Conservation (phyloP, 2,329 filamentous ascomycete genomes). For the Thelonectria discophora region DNA sequence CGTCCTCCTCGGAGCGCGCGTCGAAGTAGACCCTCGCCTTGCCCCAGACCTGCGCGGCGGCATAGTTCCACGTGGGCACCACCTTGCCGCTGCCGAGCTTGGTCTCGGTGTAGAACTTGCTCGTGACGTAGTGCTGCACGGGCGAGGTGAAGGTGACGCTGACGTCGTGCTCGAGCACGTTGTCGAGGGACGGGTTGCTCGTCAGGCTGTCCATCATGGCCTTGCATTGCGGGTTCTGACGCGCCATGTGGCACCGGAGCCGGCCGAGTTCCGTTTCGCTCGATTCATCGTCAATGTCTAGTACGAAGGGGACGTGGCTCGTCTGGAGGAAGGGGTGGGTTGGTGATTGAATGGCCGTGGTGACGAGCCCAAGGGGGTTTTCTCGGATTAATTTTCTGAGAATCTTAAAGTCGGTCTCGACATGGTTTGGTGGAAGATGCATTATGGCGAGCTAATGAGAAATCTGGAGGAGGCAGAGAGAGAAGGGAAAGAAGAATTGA, state of each 20-base stretch:
- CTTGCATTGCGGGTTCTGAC: conserved; percentile 70
- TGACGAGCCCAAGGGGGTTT: conserved; percentile 70
- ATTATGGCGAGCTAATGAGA: conserved; percentile 49
- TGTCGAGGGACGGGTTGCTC: conserved; percentile 29
- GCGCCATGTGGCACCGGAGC: conserved; percentile 70
- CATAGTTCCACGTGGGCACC: conserved; percentile 77
- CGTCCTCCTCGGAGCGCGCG: conserved; percentile 54
- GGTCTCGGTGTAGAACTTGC: conserved; percentile 73
- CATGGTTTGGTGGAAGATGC: conserved; percentile 66
- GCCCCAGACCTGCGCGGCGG: conserved; percentile 71
- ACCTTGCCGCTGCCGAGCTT: conserved; percentile 72
- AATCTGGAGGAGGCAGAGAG: neutral
- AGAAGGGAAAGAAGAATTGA: neutral
- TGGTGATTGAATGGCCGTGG: conserved; percentile 65
- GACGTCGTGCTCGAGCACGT: conserved; percentile 61
- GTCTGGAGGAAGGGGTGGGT: conserved; percentile 62
- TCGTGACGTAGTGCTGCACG: conserved; percentile 71
- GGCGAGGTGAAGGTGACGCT: conserved; percentile 69
- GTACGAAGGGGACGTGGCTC: conserved; percentile 68
- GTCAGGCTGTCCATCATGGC: conserved; percentile 60
- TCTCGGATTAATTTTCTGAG: conserved; percentile 66
- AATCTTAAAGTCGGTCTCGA: conserved; percentile 57
- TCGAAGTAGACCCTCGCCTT: conserved; percentile 63
- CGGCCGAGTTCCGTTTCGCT: conserved; percentile 51
- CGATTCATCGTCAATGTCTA: conserved; percentile 58